Base-by-base conservation (phyloP, 1,284 basidiomycete genomes). In the Ustilago hordei region DNA sequence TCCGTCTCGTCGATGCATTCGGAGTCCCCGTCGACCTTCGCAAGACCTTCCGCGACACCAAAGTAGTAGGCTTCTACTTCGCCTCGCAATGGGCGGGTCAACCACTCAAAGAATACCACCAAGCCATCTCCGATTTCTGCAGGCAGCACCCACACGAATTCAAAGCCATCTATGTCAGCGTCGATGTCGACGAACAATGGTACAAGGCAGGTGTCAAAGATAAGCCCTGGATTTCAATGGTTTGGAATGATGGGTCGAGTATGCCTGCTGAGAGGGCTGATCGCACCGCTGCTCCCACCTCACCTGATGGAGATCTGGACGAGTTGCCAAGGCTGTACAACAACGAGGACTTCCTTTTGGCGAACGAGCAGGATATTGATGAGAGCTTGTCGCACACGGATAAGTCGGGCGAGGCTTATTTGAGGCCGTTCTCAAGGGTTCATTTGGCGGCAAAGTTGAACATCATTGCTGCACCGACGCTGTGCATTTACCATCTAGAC, bases 231-330 rank as follows among this genome's bases (percentile, higher is more conserved):
- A 79, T 86, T 38, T 78, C 80, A 19, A 85, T 86, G 84, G 84
- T 78, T 2, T 87, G 86, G 86, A 84, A 87, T 73, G 87, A 87
- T 69, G 87, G 87, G 6, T 82, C 79, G 8, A 86, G 82, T 41
- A 73, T 70, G 70, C 73, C 70, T 19, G 63, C 69, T 32, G 74
- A 76, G 17, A 36, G 70, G 0, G 52, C 65, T 8, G 74, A 75
- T 57, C 56, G 74, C 2, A 75, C 76, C 19, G 55, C 60, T 8
- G 60, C 61, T 1, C 52, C 67, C 5, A 45, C 64, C 9, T 19
- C 31, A 19, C 41, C 75, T 2, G 38, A 72, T 15, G 65, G 61
- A n/a, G 67, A 63, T 11, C 31, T 67, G 38, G 71, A 69, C 53
- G 77, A 73, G 23, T 45, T 73, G 19, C 78, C 81, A 8, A n/a